Evolutionary conservation across 495 filamentous ascomycete genomes (phyloP), one percentile per base, ranked within the genome.

Genomic region (Penicillium lividum): DNA sequence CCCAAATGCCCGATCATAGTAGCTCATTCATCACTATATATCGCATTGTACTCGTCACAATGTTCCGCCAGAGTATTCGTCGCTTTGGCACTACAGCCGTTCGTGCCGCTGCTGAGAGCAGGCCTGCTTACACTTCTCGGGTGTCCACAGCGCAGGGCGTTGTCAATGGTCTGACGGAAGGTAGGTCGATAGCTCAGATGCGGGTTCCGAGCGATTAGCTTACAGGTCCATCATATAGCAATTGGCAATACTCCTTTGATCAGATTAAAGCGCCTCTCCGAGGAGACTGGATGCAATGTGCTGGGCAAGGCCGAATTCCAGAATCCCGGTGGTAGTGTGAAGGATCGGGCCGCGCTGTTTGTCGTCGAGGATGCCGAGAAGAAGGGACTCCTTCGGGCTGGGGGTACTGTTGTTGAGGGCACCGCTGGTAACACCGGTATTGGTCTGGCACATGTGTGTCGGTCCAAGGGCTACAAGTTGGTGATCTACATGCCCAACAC

Each of bases 401-500:
- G 95, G 36, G 94, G 95, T 53, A 98, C 95, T 4, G 91, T 98
- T 3, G 89, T 98, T 22, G 94, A 98, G 69, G 94, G 94, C 34
- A 98, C 94, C 1, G 94, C 94, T 2, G 94, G 94, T 34, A 98
- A 98, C 79, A 98, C 94, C 10, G 94, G 94, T 44, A 98, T 98
- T 75, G 94, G 94, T 6, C 86, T 98, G 15, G 94, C 94, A 44
- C 94, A 98, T 74, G 94, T 98, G 27, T 98, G 94, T 73, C 86
- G 94, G 44, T 89, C 88, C 28, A 90, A 89, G 68, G 95, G 94
- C 28, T 98, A 98, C 82, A 85, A 88, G 68, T 84, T 96, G 22
- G 92, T 97, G 53, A 98, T 98, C 68, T 98, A 98, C 82, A 98
- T 98, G 94, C 94, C 94, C 64, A 87, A 98, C 79, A 98, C 94